phyloP scores from a whole-genome alignment of 2,329 filamentous ascomycete genomes.

The Cercospora zeae-maydis region DNA sequence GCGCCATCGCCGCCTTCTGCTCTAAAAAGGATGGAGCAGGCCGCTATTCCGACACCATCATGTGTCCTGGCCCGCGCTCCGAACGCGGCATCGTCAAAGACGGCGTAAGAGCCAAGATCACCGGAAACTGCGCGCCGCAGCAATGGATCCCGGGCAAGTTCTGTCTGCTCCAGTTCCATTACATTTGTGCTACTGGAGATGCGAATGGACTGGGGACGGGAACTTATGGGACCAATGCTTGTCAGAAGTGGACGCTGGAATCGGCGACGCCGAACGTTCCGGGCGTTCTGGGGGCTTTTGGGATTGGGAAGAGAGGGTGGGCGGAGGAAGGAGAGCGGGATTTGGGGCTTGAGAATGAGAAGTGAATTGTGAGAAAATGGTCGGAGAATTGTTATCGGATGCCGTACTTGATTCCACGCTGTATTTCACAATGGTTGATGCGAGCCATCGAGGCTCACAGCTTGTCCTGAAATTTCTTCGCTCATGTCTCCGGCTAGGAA shows the following conservation, averaged over 20 bases:
- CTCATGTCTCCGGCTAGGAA: conserved; percentile 25
- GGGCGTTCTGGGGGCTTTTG: neutral
- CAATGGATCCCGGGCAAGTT: conserved; percentile 27
- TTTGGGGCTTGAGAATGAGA: neutral
- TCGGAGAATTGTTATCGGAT: neutral
- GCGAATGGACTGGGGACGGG: conserved; percentile 7
- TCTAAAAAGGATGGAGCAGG: conserved; percentile 5
- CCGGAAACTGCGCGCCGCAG: conserved; percentile 20
- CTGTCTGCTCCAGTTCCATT: conserved; percentile 27
- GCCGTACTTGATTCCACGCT: neutral
- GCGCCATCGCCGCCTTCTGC: conserved; percentile 26
- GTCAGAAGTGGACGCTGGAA: conserved; percentile 25
- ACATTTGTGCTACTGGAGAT: conserved; percentile 20
- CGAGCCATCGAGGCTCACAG: conserved; percentile 16
- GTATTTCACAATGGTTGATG: conserved; percentile 11
- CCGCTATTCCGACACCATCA: conserved; percentile 18
- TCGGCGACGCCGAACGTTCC: neutral
- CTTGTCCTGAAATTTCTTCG: conserved; percentile 9
- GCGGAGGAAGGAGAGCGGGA: neutral
- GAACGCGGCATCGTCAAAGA: conserved; percentile 14
- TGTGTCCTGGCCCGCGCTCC: conserved; percentile 20
- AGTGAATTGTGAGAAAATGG: neutral
- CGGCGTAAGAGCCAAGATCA: conserved; percentile 19
- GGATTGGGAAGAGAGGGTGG: neutral
- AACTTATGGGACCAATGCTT: conserved; percentile 19